Conservation (phyloP, 2,329 filamentous ascomycete species). For the Huntiella abstrusa region DNA sequence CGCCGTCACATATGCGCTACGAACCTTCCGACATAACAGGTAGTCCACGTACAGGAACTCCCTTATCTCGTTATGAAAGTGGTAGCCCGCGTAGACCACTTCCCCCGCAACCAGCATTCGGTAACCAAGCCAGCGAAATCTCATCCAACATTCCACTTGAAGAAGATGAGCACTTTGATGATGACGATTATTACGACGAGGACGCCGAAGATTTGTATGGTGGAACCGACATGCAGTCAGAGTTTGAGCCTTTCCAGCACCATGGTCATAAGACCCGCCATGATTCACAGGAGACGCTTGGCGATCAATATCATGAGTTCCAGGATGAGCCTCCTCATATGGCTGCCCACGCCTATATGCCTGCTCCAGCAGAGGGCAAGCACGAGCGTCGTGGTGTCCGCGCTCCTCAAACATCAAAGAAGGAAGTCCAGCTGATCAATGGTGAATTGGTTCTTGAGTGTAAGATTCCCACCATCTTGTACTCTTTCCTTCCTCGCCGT, state of each 20-base stretch:
- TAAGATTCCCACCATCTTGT: constrained; percentile 95
- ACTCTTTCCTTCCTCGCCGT: constrained; percentile 84
- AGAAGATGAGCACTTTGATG: constrained; percentile 13
- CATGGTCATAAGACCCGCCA: constrained; percentile 29
- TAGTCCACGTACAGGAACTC: constrained; percentile 74
- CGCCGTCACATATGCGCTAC: constrained; percentile 55
- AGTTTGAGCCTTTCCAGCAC: constrained; percentile 6
- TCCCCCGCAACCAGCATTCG: constrained; percentile 75
- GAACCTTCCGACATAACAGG: constrained; percentile 82
- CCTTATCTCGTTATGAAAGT: constrained; percentile 62
- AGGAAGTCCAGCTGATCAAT: constrained; percentile 91
- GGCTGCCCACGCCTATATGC: constrained; percentile 14
- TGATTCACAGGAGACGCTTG: constrained; percentile 36
- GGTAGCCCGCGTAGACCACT: constrained; percentile 63
- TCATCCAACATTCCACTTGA: constrained; percentile 52
- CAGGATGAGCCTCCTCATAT: constrained; percentile 18
- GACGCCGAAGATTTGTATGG: constrained; percentile 48
- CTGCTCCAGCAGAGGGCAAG: constrained; percentile 43
- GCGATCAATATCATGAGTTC: constrained; percentile 15
- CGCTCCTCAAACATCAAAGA: constrained; percentile 72
- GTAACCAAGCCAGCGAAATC: constrained; percentile 29
- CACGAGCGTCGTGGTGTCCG: constrained; percentile 78
- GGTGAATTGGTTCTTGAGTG: constrained; percentile 94
- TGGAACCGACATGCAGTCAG: constrained; percentile 23
- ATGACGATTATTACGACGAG: constrained; percentile 28